phyloP scores from a whole-genome alignment of 106 monocot genomes.

The Hemerocallis citrina region DNA sequence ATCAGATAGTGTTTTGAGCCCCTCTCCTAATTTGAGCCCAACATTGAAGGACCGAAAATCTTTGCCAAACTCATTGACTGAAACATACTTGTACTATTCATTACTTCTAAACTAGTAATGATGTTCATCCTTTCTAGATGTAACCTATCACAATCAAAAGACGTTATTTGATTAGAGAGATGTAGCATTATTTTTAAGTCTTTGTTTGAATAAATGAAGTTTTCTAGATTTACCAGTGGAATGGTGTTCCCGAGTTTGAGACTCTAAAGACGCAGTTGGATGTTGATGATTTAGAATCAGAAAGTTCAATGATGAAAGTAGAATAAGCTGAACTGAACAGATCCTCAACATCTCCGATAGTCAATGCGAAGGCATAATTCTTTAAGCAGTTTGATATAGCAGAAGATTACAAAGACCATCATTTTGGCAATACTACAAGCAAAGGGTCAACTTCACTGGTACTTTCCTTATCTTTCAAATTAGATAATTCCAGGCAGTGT shows the following conservation, averaged over 20 bases:
- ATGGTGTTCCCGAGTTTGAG: conserved; percentile 18
- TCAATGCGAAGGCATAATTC: conserved; percentile 10
- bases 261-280: conserved; percentile 8
- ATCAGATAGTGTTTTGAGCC: conserved; percentile 40
- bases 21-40: conserved; percentile 21
- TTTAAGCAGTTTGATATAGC: conserved; percentile 69
- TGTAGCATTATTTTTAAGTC: too few relatives aligned
- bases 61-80: conserved; percentile 49
- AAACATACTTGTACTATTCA: conserved; percentile 36
- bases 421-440: conserved; percentile 39
- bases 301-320: conserved; percentile 8
- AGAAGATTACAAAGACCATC: conserved; percentile 67
- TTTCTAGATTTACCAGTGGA: conserved; percentile 15
- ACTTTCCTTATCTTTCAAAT: neutral
- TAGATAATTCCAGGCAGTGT: neutral
- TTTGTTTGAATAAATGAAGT: too few relatives aligned
- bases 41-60: conserved; percentile 42
- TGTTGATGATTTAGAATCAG: conserved; percentile 3
- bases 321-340: conserved; percentile 10
- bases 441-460: conserved; percentile 28
- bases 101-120: conserved; percentile 46
- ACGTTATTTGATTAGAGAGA: too few relatives aligned
- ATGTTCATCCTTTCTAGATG: conserved; percentile 59
- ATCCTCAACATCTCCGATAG: conserved; percentile 3
- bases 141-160: too few relatives aligned